Percentiles rank a stretch among this genome's conserved stretches.
phyloP scores from a whole-genome alignment of 106 monocot genomes.

The Dactylorhiza incarnata region DNA sequence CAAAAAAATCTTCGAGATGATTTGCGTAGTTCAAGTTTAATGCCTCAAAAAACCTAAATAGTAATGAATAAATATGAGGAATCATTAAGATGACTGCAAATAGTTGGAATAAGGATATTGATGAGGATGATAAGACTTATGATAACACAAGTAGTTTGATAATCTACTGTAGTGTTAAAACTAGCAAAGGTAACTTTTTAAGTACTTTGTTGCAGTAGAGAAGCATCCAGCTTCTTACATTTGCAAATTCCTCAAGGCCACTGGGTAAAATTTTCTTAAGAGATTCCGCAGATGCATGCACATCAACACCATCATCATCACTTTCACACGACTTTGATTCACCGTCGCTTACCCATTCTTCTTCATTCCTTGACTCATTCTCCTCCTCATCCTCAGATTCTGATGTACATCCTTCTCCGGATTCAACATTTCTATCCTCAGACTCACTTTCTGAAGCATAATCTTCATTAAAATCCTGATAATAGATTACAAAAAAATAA shows the following conservation, averaged over 20 bases:
- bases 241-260: conserved; percentile 62
- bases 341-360: conserved; percentile 53
- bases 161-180: too few species aligned
- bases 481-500: background rate
- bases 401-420: conserved; percentile 55
- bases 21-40: too few species aligned
- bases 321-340: conserved; percentile 57
- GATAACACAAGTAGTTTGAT: too few species aligned
- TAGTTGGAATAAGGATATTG: too few species aligned
- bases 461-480: conserved; percentile 61
- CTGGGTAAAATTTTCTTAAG: conserved; percentile 62
- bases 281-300: conserved; percentile 40
- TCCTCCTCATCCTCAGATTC: conserved; percentile 71
- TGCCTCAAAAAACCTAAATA: too few species aligned
- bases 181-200: too few species aligned
- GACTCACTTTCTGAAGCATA: conserved; percentile 57
- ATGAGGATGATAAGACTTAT: too few species aligned
- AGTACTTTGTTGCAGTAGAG: background rate
- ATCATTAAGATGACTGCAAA: too few species aligned
- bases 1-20: too few species aligned
- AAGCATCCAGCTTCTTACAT: conserved; percentile 24
- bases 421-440: conserved; percentile 66
- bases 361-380: conserved; percentile 53
- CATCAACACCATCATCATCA: conserved; percentile 49
- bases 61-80: too few species aligned